Percentiles rank a stretch among this genome's conserved stretches.
These are phyloP conservation scores for Rhododendron vialii DNA, from an alignment of 148 eudicot genomes.

Conservation along the genomic window DNA sequence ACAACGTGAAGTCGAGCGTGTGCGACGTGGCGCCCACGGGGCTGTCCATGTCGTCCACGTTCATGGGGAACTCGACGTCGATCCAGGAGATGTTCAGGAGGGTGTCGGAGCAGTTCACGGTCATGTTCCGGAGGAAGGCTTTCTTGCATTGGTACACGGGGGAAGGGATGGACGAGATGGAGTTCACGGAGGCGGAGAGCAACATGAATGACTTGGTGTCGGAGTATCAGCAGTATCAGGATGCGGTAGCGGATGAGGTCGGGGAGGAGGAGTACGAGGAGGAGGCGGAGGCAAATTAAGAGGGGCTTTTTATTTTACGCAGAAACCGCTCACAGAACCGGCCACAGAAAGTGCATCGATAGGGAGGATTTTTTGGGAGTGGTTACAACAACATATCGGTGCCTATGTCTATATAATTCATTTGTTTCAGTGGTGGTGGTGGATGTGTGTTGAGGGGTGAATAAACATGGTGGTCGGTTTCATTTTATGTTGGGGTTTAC, in stretches of 20 bases:
- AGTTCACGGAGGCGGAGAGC: conserved; percentile 10
- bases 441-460: not conserved
- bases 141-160: conserved; percentile 15
- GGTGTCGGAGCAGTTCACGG: conserved; percentile 12
- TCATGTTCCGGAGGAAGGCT: conserved; percentile 13
- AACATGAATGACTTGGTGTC: conserved; percentile 14
- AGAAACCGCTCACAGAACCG: too few relatives aligned
- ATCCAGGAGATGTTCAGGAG: conserved; percentile 11
- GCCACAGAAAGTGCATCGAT: too few relatives aligned
- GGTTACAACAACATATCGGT: not conserved
- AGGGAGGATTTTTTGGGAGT: too few relatives aligned
- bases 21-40: not conserved
- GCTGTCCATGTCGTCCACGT: not conserved
- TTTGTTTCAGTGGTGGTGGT: not conserved
- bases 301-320: not conserved
- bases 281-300: not conserved
- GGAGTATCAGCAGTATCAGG: conserved; percentile 14
- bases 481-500: not conserved
- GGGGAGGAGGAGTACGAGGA: conserved; percentile 10
- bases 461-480: not conserved
- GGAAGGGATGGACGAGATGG: conserved; percentile 17
- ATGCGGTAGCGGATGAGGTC: conserved; percentile 10
- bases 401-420: not conserved
- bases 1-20: conserved; percentile 9
- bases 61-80: conserved; percentile 9